phyloP scores from a whole-genome alignment of 345 rosid species.

The Lagerstroemia speciosa region DNA sequence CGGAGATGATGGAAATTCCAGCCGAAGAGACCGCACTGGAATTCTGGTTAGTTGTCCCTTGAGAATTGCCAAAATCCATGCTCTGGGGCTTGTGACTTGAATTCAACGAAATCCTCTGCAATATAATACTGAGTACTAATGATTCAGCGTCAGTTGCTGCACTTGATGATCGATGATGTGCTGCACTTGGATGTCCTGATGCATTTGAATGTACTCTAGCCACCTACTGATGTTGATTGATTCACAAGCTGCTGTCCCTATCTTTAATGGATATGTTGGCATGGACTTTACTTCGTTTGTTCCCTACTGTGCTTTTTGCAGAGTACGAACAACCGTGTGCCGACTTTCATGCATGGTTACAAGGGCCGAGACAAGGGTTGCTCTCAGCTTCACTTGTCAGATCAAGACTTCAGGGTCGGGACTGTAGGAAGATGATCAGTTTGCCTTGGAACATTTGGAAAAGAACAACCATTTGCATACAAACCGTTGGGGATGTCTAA shows the following conservation, averaged over 20 bases:
- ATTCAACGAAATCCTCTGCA: too few species aligned
- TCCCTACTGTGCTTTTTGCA: neutral
- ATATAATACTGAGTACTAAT: neutral
- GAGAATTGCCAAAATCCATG: too few species aligned
- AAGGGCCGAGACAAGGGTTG: neutral
- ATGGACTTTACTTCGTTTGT: neutral
- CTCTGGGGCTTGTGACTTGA: too few species aligned
- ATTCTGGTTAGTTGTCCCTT: too few species aligned
- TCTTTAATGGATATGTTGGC: neutral
- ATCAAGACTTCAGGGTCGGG: neutral
- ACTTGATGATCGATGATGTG: neutral
- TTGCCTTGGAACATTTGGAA: neutral
- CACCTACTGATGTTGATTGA: neutral
- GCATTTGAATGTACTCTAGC: neutral
- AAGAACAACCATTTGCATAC: too few species aligned
- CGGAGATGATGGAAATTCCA: too few species aligned
- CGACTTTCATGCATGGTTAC: neutral
- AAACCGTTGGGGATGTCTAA: too few species aligned
- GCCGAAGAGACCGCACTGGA: too few species aligned
- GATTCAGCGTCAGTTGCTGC: neutral
- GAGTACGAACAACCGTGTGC: neutral
- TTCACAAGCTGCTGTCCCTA: neutral
- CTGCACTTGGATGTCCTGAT: neutral
- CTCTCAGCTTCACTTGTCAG: neutral
- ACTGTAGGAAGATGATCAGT: neutral